phyloP scores from a whole-genome alignment of 805 yeast genomes.

The Pichia membranifaciens region DNA sequence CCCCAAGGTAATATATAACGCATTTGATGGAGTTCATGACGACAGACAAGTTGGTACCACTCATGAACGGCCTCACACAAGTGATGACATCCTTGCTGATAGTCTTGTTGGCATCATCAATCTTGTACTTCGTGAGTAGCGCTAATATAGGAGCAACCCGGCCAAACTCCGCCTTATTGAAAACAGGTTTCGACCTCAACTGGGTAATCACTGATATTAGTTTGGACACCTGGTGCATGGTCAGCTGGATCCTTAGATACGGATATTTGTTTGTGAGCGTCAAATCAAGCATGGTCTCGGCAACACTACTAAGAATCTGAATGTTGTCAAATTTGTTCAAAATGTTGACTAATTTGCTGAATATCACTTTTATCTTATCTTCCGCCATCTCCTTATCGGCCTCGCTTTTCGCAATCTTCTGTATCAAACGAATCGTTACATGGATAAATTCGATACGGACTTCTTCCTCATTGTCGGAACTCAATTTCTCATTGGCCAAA shows the following conservation, averaged over 20 bases:
- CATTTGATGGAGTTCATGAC: conserved; percentile 8
- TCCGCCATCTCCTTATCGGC: background rate
- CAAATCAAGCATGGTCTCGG: conserved; percentile 2
- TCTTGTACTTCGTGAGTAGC: background rate
- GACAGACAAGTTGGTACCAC: background rate
- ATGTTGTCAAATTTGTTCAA: background rate
- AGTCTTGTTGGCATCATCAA: background rate
- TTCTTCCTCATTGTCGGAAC: background rate
- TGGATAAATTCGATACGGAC: conserved; percentile 69
- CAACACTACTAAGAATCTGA: background rate
- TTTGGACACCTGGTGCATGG: background rate
- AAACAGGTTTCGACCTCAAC: conserved; percentile 13
- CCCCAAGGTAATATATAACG: conserved; percentile 1
- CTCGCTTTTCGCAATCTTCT: background rate
- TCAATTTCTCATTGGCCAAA: background rate
- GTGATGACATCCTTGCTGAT: conserved; percentile 3
- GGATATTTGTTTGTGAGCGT: conserved; percentile 2
- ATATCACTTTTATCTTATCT: conserved; percentile 3
- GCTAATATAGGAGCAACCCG: conserved; percentile 49
- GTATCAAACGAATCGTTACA: conserved; percentile 30
- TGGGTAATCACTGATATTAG: background rate
- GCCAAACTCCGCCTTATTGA: conserved; percentile 31
- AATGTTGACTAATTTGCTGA: background rate
- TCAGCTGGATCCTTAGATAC: background rate
- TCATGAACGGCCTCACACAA: conserved; percentile 5